Evolutionary conservation across 1,139 yeast species (phyloP), one percentile per base, ranked within the genome.

Genomic region (Petasospora fabianii): DNA sequence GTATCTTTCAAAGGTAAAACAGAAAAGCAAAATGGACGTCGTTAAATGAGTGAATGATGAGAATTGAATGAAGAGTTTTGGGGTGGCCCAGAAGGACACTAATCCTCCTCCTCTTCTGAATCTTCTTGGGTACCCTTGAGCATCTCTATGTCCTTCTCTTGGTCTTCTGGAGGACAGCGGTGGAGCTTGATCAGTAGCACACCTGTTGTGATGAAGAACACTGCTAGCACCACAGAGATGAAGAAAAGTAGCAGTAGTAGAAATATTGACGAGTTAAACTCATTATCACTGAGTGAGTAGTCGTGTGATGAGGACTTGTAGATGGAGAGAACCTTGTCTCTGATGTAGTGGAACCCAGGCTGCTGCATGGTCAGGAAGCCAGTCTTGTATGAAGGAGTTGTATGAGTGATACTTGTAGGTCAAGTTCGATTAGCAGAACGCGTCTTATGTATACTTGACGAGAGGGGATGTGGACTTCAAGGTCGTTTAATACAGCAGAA

Each of bases 121-220:
- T n/a, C n/a, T n/a, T 26, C 28, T 18, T 8, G 13, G 27, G 15
- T 22, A 5, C 12, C 13, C 12, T 11, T 27, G 14, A 12, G 18
- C 14, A 21, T 12, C 18, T 35, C 32, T 5, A 21, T 14, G 13
- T 27, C 29, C 22, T 42, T 38, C 30, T 37, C 42, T n/a, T n/a
- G n/a, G n/a, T n/a, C n/a, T 8, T 36, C 43, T 1, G 38, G 33
- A 5, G 36, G 32, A 34, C 55, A 51, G 14, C 46, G 42, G 17
- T 41, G 46, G 16, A 51, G 38, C 30, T 48, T 41, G 12, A 51
- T 34, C 26, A 48, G 13, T 2, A 50, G 39, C 20, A 51, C 41
- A 1, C 35, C 32, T 1, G 38, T 32, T 2, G 52, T 38, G n/a
- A 48, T 32, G 11, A 26, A 30, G 16, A 46, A 43, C 20, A 46